phyloP scores from a whole-genome alignment of 441 rosid species.

The Croton setiger region DNA sequence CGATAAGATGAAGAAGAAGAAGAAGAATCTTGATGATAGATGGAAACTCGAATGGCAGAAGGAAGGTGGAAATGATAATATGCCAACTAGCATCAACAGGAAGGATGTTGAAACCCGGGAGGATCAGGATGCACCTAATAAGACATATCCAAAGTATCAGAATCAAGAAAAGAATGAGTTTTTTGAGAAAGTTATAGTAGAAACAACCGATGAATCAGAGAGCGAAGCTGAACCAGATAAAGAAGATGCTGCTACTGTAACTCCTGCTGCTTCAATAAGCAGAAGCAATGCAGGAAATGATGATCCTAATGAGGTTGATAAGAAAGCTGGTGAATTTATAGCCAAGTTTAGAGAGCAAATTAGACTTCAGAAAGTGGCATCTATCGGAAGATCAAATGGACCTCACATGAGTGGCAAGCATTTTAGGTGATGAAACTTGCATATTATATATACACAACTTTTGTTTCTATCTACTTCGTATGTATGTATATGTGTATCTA shows the following conservation, averaged over 20 bases:
- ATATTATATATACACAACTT: not conserved
- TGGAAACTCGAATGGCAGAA: no score
- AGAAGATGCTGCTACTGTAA: no score
- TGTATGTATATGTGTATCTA: conserved; percentile 15
- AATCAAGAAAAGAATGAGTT: conserved; percentile 27
- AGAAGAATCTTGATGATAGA: conserved; percentile 17
- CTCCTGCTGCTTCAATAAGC: conserved; percentile 18
- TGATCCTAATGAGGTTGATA: conserved; percentile 66
- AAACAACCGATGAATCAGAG: conserved; percentile 33
- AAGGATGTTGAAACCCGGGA: conserved; percentile 19
- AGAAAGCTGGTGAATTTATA: conserved; percentile 88
- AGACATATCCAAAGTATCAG: conserved; percentile 20
- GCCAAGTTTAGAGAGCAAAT: conserved; percentile 90
- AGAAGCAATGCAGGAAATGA: conserved; percentile 47
- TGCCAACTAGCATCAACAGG: conserved; percentile 11
- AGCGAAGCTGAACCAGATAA: conserved; percentile 16
- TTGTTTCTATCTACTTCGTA: not conserved
- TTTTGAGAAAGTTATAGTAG: conserved; percentile 24
- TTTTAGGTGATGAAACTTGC: conserved; percentile 25
- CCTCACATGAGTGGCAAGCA: conserved; percentile 26
- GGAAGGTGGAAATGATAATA: conserved; percentile 14
- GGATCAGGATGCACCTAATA: conserved; percentile 13
- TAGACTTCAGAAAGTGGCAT: conserved; percentile 64
- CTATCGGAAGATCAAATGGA: conserved; percentile 51
- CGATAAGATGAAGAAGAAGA: conserved; percentile 7